Base-by-base conservation (phyloP, 176 grass and related monocot species). In the Chrysopogon serrulatus region DNA sequence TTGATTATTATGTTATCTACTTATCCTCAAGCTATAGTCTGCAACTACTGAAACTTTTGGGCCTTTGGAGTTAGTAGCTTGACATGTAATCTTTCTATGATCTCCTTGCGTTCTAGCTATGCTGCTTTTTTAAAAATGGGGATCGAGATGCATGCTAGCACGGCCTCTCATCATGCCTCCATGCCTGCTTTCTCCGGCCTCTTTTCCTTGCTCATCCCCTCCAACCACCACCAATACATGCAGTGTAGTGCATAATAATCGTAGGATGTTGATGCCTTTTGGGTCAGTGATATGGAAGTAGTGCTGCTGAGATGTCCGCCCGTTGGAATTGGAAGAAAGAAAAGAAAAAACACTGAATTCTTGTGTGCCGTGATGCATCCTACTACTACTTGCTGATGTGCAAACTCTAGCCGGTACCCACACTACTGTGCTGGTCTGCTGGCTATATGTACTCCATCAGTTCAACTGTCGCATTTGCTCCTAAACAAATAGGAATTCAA, bases 141-240 rank as follows among this genome's bases (percentile, higher is more conserved):
- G 28, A 65, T 60, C 8, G 36, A 45, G 66, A 23, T 63, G 7
- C 1, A 39, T 24, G 21, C 17, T 48, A 40, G 61, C 32, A n/a
- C 17, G 23, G 14, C 49, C 12, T 45, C 65, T 48, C 47, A 73
- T 77, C 36, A 66, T 35, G 65, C 67, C 21, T 30, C 40, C 72
- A 57, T 43, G 34, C 1, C 48, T 54, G 41, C 64, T 82, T 71
- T 80, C 41, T 70, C 79, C 17, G 5, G 43, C 3, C 49, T 27
- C 63, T 74, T 83, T 73, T 81, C 77, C 77, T 47, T 51, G 12
- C 45, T 82, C 65, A 19, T 54, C 84, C 24, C 27, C 27, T 90
- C 88, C 84, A 90, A 90, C 88, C 6, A 57, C 88, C n/a, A 47
- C 73, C 88, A 77, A 72, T 82, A 81, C 12, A 26, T 0, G 4